phyloP scores from a whole-genome alignment of 202 grass and related monocot species.

The Dendrocalamus latiflorus region DNA sequence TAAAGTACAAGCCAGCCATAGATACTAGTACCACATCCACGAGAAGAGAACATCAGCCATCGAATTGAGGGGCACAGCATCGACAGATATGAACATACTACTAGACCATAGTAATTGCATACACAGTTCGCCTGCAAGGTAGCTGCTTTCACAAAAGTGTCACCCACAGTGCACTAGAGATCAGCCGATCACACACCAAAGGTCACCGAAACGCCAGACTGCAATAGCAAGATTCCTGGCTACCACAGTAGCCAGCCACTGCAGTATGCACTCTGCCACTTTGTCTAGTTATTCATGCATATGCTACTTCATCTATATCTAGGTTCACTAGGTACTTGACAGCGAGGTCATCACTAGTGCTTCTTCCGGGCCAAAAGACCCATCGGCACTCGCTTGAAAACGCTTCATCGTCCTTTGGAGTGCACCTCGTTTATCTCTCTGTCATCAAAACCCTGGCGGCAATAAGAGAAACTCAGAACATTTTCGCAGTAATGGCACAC shows the following conservation, averaged over 20 bases:
- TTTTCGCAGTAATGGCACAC: neutral
- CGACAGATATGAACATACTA: neutral
- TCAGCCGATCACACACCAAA: neutral
- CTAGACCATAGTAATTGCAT: too few species aligned
- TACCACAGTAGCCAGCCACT: neutral
- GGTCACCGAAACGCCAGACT: neutral
- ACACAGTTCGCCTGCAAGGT: neutral
- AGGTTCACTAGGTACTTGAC: neutral
- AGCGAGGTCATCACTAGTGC: constrained; percentile 18
- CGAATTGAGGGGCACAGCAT: neutral
- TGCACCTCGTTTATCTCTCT: too few species aligned
- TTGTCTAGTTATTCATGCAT: constrained; percentile 7
- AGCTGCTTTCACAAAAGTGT: too few species aligned
- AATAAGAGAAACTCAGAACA: neutral
- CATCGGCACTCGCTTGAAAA: constrained; percentile 27
- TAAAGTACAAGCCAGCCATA: too few species aligned
- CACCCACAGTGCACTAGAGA: too few species aligned
- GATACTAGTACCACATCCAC: neutral
- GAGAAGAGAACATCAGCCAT: neutral
- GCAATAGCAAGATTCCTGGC: neutral
- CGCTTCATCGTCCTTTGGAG: too few species aligned
- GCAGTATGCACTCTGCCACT: neutral
- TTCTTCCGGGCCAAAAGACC: constrained; percentile 38
- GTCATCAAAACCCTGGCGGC: constrained; percentile 47
- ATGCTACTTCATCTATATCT: neutral